Conservation (phyloP, 1,284 basidiomycete species). For the Malassezia equina region DNA sequence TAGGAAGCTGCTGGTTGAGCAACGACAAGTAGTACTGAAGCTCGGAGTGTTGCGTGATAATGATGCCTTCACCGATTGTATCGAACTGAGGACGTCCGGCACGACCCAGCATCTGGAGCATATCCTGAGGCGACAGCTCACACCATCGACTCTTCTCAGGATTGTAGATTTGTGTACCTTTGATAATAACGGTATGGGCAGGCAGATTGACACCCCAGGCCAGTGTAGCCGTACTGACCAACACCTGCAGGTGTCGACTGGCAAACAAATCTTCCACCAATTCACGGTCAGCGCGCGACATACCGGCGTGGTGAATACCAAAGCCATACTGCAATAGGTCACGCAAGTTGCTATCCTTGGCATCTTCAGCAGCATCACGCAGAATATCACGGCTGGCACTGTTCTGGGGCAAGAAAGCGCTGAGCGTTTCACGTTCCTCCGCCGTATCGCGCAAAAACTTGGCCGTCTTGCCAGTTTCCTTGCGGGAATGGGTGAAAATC, state of each 20-base stretch:
- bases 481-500: conserved; percentile 95
- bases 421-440: conserved; percentile 89
- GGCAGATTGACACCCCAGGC: conserved; percentile 99
- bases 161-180: conserved; percentile 98
- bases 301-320: conserved; percentile 97
- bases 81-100: conserved; percentile 97
- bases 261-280: conserved; percentile 91
- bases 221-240: conserved; percentile 93
- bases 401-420: conserved; percentile 63
- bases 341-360: conserved; percentile 71
- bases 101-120: conserved; percentile 95
- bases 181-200: conserved; percentile 97
- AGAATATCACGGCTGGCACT: conserved; percentile 36
- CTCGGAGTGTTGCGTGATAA: conserved; percentile 95
- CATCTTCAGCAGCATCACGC: conserved; percentile 62
- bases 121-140: conserved; percentile 89
- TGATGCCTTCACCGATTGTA: conserved; percentile 92
- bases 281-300: conserved; percentile 84
- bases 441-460: conserved; percentile 88
- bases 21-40: conserved; percentile 71
- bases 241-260: conserved; percentile 81
- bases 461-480: conserved; percentile 95
- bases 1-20: conserved; percentile 56
- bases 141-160: conserved; percentile 97
- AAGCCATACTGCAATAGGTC: conserved; percentile 94